Evolutionary conservation across 768 basidiomycete species (phyloP).

Genomic region (Pulveroboletus sp.): DNA sequence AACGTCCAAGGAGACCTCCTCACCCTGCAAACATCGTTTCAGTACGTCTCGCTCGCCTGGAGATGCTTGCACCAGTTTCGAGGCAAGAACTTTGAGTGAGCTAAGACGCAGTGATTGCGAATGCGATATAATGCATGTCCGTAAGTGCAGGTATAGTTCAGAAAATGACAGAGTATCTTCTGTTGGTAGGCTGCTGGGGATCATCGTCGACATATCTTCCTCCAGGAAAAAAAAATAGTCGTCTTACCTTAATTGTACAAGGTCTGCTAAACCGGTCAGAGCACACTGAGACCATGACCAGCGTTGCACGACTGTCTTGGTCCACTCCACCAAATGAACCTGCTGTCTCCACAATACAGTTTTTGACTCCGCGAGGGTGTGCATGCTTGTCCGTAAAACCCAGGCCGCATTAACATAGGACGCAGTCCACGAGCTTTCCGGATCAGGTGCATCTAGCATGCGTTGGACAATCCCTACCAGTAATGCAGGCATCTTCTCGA

Average conservation of each 20-base stretch:
- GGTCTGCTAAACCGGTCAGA: conserved; percentile 48
- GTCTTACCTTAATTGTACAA: conserved; percentile 45
- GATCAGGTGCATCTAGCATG: conserved; percentile 29
- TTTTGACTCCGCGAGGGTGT: conserved; percentile 38
- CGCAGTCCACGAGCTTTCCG: conserved; percentile 30
- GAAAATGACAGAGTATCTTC: conserved; percentile 35
- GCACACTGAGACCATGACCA: conserved; percentile 61
- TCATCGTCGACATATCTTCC: neutral
- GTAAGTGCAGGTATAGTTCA: conserved; percentile 49
- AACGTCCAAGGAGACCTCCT: conserved; percentile 73
- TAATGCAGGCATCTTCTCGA: conserved; percentile 40
- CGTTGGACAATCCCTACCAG: conserved; percentile 44
- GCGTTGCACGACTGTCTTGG: conserved; percentile 35
- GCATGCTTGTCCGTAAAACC: conserved; percentile 59
- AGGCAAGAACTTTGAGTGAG: conserved; percentile 59
- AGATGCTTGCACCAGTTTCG: conserved; percentile 42
- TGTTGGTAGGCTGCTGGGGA: conserved; percentile 14
- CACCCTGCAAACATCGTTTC: conserved; percentile 69
- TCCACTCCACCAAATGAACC: conserved; percentile 50
- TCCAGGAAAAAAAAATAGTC: neutral
- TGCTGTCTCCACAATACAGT: conserved; percentile 42
- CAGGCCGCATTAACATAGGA: conserved; percentile 44
- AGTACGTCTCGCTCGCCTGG: conserved; percentile 49
- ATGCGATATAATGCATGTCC: conserved; percentile 62
- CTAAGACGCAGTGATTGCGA: conserved; percentile 60